Conservation (phyloP, 257 asterid genomes). For the Datura wrightii region DNA sequence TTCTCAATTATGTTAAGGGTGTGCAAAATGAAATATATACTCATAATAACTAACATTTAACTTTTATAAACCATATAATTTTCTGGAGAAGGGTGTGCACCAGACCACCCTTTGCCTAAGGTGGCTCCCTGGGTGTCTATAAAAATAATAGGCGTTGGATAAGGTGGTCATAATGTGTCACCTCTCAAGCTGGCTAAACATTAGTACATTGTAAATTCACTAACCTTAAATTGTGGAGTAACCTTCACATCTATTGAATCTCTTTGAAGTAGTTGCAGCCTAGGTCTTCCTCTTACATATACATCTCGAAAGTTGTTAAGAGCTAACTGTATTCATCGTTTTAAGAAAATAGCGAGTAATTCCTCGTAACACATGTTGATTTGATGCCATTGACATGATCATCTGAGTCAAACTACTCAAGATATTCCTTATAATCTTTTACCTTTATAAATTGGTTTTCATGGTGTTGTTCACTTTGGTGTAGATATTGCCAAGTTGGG, state of each 20-base stretch:
- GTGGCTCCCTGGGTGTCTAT: too few relatives aligned
- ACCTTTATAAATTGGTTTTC: background rate
- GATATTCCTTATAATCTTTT: background rate
- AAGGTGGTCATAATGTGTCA: too few relatives aligned
- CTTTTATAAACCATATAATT: too few relatives aligned
- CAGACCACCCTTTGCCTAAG: too few relatives aligned
- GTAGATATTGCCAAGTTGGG: slow-evolving; percentile 75
- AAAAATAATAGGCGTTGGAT: too few relatives aligned
- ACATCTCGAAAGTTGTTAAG: background rate
- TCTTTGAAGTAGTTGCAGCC: background rate
- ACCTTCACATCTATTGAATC: background rate
- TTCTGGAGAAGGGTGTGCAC: too few relatives aligned
- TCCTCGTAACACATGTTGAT: background rate
- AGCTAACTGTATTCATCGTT: background rate
- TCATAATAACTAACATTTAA: too few relatives aligned
- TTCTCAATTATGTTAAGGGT: too few relatives aligned
- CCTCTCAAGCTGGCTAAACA: too few relatives aligned
- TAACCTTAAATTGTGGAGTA: background rate
- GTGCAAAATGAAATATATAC: too few relatives aligned
- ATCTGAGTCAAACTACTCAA: slow-evolving; percentile 9
- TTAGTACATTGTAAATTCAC: background rate
- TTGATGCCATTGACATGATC: background rate
- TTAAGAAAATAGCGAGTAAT: background rate
- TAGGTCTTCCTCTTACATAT: background rate
- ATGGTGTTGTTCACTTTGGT: background rate